Percentiles rank a stretch among this genome's conserved stretches.
Evolutionary conservation across 1,139 yeast genomes (phyloP).

Genomic region (Sugiyamaella sp.): DNA sequence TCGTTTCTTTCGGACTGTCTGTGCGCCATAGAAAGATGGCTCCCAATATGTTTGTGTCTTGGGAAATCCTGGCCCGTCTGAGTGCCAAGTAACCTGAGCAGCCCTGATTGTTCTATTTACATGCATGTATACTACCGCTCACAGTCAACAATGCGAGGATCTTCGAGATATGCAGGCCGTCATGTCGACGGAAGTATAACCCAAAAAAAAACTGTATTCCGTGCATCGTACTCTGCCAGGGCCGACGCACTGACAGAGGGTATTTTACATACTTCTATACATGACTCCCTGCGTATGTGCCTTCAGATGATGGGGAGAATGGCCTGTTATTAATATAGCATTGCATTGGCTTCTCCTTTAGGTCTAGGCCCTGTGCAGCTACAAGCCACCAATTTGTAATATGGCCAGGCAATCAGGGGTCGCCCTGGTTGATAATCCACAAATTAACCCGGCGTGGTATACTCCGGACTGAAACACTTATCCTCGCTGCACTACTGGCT

Average conservation of each 20-base stretch:
- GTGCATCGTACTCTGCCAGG: slow-evolving; percentile 1
- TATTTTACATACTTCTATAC: not conserved
- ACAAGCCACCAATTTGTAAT: not conserved
- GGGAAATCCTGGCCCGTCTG: not conserved
- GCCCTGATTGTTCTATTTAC: too few relatives aligned
- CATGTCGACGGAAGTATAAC: not conserved
- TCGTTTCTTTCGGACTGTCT: not conserved
- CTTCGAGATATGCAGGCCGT: not conserved
- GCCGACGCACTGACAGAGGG: not conserved
- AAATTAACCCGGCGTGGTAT: not conserved
- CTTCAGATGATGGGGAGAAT: not conserved
- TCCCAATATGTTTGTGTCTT: not conserved
- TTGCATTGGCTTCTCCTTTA: not conserved
- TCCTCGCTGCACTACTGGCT: not conserved
- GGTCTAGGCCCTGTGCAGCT: not conserved
- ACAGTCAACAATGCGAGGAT: not conserved
- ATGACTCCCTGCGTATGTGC: slow-evolving; percentile 1
- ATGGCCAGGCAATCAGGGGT: not conserved
- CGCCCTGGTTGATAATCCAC: not conserved
- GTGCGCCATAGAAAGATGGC: not conserved
- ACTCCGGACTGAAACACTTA: not conserved
- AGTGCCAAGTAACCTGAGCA: not conserved
- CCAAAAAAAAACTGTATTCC: not conserved
- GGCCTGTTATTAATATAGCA: not conserved
- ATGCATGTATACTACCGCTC: not conserved